Evolutionary conservation across 2,329 filamentous ascomycete genomes (phyloP), one percentile per base, ranked within the genome.

Genomic region (Echinosphaeria canescens): DNA sequence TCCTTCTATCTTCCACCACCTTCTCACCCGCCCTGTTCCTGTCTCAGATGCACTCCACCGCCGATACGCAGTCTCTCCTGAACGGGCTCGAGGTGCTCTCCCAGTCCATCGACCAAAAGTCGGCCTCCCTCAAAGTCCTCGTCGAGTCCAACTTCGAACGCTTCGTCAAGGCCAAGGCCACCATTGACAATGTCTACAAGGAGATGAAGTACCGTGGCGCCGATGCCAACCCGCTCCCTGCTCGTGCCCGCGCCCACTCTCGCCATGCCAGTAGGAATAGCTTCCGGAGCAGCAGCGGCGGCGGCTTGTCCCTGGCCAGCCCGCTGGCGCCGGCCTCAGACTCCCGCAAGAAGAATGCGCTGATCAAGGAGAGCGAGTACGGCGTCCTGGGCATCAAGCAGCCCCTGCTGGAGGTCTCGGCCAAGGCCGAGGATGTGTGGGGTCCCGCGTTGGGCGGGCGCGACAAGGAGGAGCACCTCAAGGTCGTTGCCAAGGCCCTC

Each of bases 141-240:
- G 88, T 98, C 14, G 88, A 98, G 48, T 85, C 80, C 35, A 98
- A 98, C 47, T 98, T 98, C 44, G 90, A 98, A 50, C 75, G 85
- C 36, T 98, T 98, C 53, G 88, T 98, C 29, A 75, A 81, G 34
- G 88, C 88, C 23, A 98, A 98, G 49, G 80, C 85, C 12, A 95
- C 85, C 6, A 95, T 98, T 41, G 88, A 98, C 52, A 91, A 91
- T 50, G 88, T 98, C 27, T 98, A 98, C 51, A 90, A 74, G 33
- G 88, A 98, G 48, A 98, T 98, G 88, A 92, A 67, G 59, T 84
- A 56, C 36, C 59, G 64, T 25, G 69, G 69, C 9, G 53, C 46
- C 13, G 67, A 73, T 25, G 58, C 60, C 5, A 49, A 53, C 3
- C 7, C 7, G 17, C n/a, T n/a, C n/a, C 47, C 54, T 4, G 41